These are phyloP conservation scores for Daldinia childiae DNA, from an alignment of 495 filamentous ascomycete genomes.

Conservation along the genomic window DNA sequence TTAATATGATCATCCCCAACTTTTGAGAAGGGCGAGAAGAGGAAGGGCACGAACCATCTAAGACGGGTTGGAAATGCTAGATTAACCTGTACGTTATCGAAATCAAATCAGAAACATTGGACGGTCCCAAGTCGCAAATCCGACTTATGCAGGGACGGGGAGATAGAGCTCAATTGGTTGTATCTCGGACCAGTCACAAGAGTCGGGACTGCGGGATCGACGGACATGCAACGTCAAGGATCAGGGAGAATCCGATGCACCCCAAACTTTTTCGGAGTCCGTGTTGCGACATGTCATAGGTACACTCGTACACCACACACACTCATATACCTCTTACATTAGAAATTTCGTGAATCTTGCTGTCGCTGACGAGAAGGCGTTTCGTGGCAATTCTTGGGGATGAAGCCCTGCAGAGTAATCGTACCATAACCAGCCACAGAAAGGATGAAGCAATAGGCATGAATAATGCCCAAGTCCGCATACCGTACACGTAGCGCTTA, in stretches of 20 bases:
- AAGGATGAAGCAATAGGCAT: neutral
- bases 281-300: constrained; percentile 28
- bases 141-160: constrained; percentile 42
- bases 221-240: constrained; percentile 44
- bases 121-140: constrained; percentile 41
- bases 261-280: constrained; percentile 35
- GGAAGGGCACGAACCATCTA: constrained; percentile 22
- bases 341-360: constrained; percentile 35
- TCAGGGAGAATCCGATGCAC: constrained; percentile 35
- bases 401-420: neutral
- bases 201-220: constrained; percentile 41
- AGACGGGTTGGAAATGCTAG: constrained; percentile 5
- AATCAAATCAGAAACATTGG: constrained; percentile 45
- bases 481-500: neutral
- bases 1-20: constrained; percentile 24
- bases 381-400: constrained; percentile 14
- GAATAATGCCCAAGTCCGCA: neutral
- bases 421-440: neutral
- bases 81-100: constrained; percentile 36
- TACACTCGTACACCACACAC: too few relatives aligned
- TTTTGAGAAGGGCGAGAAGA: constrained; percentile 23
- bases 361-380: constrained; percentile 25
- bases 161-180: constrained; percentile 30
- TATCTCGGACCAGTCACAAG: constrained; percentile 25
- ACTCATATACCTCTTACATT: neutral